These are phyloP conservation scores for Boletus coffeatus DNA, from an alignment of 1,284 basidiomycete genomes.

Conservation along the genomic window DNA sequence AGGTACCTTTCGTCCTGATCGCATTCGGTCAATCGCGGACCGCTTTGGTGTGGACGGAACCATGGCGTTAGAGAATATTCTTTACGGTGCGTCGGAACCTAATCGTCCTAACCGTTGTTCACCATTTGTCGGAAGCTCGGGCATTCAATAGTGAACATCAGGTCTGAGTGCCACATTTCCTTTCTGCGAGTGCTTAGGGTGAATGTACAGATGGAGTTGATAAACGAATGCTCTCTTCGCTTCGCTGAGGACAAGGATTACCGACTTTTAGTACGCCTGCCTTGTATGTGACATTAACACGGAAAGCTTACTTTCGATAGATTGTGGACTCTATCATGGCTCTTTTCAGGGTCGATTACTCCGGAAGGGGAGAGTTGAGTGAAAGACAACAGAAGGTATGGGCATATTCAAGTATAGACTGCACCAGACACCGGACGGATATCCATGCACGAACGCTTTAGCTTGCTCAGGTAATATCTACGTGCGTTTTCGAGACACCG, in stretches of 20 bases:
- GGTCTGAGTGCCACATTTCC: slow-evolving; percentile 32
- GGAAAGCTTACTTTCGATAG: slow-evolving; percentile 36
- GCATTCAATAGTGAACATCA: slow-evolving; percentile 89
- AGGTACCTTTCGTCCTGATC: slow-evolving; percentile 92
- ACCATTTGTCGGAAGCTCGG: slow-evolving; percentile 44
- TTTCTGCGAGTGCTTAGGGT: slow-evolving; percentile 7
- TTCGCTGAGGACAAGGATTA: slow-evolving; percentile 83
- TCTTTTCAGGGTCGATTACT: slow-evolving; percentile 88
- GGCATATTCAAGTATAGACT: neutral
- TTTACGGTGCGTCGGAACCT: slow-evolving; percentile 54
- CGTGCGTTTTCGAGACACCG: neutral
- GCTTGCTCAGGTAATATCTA: slow-evolving; percentile 55
- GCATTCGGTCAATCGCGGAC: slow-evolving; percentile 85
- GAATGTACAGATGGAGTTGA: slow-evolving; percentile 68
- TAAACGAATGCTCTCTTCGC: slow-evolving; percentile 77
- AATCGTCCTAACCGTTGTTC: neutral
- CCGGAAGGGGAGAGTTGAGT: slow-evolving; percentile 87
- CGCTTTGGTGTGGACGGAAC: slow-evolving; percentile 85
- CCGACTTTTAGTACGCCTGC: slow-evolving; percentile 51
- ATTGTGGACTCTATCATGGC: slow-evolving; percentile 96
- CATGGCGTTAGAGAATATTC: slow-evolving; percentile 83
- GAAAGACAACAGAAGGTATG: slow-evolving; percentile 86
- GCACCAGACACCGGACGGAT: neutral
- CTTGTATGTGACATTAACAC: neutral
- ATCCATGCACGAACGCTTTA: slow-evolving; percentile 22